Base-by-base conservation (phyloP, 768 basidiomycete genomes). In the Hebeloma cylindrosporum region DNA sequence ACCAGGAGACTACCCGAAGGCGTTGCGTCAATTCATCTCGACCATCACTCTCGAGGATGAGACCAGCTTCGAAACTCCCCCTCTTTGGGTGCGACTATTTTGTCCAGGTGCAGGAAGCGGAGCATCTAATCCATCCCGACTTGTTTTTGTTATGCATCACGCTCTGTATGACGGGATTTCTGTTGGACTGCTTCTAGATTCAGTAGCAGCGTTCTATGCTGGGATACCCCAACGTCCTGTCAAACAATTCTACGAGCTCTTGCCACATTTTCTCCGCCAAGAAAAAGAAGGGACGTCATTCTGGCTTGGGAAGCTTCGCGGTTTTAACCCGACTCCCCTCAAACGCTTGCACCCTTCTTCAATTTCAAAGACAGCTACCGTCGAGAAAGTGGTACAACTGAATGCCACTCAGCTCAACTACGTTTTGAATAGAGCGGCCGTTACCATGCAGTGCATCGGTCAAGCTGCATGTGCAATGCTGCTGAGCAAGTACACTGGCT, bases 161-260 rank as follows among this genome's bases (percentile, higher is more conserved):
- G 72, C 73, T 3, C 46, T 76, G 14, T 77, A 77, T 43, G 75
- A 77, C 45, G 75, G 75, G 8, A 34, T 69, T 20, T 72, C 75
- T 8, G 50, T 75, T 13, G 57, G 56, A n/a, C 59, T 54, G 20
- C 59, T 77, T 5, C 47, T 74, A 9, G 46, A 61, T 8, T 41
- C 56, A 20, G 59, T 76, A 2, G 54, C 66, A 31, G 35, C 43
- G 11, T 37, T 64, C 7, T 76, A 76, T 45, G 40, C 35, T 21
- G 56, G 56, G 16, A 11, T 41, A 23, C 29, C 48, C 28, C 21
- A 51, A 31, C 27, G 46, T 1, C 22, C 23, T n/a, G 21, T 52
- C 0, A 41, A 36, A 2, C 71, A 73, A 28, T 75, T 74, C 47
- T 56, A 62, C 36, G 65, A 64, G 30, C 48, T 75, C 4, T 59